These are phyloP conservation scores for Croton laevigatus DNA, from an alignment of 441 rosid genomes.

Conservation along the genomic window DNA sequence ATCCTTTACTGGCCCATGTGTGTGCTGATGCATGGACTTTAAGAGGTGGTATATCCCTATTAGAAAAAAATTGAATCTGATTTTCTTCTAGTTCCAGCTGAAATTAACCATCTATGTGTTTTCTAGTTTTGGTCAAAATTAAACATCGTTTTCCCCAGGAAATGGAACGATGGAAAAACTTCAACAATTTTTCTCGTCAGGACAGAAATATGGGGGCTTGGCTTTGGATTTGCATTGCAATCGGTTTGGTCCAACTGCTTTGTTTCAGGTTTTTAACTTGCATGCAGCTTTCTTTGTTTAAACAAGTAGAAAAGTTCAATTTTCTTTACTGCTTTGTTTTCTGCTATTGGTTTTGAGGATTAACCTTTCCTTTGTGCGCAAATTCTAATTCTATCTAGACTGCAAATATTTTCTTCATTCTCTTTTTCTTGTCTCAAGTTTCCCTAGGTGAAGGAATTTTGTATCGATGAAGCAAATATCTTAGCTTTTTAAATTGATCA, in stretches of 20 bases:
- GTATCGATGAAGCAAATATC: background rate
- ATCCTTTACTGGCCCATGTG: no score
- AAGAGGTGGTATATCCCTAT: background rate
- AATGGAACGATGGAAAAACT: conserved; percentile 96
- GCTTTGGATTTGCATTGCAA: conserved; percentile 98
- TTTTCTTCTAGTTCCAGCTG: conserved; percentile 4
- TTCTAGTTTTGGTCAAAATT: background rate
- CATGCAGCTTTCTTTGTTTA: conserved; percentile 16
- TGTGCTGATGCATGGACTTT: no score
- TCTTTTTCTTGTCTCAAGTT: background rate
- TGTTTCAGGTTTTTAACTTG: conserved; percentile 71
- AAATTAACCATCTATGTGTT: conserved; percentile 22
- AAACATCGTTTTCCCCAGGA: conserved; percentile 49
- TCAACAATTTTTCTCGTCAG: conserved; percentile 64
- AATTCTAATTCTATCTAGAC: background rate
- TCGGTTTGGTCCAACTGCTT: conserved; percentile 90
- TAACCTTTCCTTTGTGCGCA: background rate
- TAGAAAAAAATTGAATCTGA: background rate
- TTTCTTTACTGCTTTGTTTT: background rate
- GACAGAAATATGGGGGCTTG: conserved; percentile 75
- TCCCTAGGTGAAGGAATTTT: background rate
- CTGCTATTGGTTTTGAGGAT: conserved; percentile 7
- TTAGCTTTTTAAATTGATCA: background rate
- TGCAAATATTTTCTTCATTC: conserved; percentile 2
- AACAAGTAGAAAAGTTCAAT: conserved; percentile 1